Evolutionary conservation across 257 asterid genomes (phyloP).

Genomic region (Salvia hispanica): DNA sequence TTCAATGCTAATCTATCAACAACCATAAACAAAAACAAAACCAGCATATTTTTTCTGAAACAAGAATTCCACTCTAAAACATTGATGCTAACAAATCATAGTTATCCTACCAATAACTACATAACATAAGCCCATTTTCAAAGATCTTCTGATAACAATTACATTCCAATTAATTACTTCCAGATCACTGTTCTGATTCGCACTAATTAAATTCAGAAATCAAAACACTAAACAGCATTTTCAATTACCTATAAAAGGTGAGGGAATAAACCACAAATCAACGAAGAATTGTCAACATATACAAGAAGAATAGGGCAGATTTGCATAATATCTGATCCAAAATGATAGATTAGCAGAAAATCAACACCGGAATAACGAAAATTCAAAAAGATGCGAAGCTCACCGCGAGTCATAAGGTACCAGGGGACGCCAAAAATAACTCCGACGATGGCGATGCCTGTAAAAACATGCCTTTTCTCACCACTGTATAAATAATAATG

Average conservation of each 20-base stretch:
- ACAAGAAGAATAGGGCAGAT: not conserved
- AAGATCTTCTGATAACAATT: not conserved
- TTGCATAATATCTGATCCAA: not conserved
- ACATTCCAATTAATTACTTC: not conserved
- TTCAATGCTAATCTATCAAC: not conserved
- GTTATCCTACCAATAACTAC: not conserved
- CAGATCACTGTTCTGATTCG: not conserved
- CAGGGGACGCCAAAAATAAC: slow-evolving; percentile 77
- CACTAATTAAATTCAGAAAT: slow-evolving; percentile 14
- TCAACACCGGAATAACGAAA: not conserved
- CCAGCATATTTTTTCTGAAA: not conserved
- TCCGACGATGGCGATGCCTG: slow-evolving; percentile 74
- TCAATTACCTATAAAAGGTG: slow-evolving; percentile 2
- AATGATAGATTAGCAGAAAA: slow-evolving; percentile 2
- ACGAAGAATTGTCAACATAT: not conserved
- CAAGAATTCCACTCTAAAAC: not conserved
- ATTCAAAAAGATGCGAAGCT: not conserved
- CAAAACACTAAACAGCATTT: slow-evolving; percentile 8
- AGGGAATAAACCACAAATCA: slow-evolving; percentile 12
- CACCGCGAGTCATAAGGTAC: slow-evolving; percentile 85
- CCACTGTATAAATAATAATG: slow-evolving; percentile 72
- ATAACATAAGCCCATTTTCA: not conserved
- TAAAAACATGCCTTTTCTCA: slow-evolving; percentile 81
- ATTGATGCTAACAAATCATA: not conserved
- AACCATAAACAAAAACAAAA: not conserved